These are phyloP conservation scores for Rhodotorula toruloides DNA, from an alignment of 768 basidiomycete species.

Conservation along the genomic window DNA sequence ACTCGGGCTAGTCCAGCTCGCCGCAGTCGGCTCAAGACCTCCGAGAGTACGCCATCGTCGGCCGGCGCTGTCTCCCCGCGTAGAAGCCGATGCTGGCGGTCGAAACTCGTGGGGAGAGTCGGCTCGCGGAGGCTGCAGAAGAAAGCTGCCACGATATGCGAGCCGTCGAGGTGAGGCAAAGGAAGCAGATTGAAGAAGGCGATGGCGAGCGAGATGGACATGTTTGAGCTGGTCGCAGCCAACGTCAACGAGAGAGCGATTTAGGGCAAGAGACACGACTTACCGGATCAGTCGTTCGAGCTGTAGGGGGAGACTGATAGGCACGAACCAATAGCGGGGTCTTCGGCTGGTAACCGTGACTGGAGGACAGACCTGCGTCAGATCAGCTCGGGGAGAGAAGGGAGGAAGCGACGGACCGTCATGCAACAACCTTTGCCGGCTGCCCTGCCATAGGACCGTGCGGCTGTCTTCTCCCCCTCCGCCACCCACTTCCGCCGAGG, in stretches of 20 bases:
- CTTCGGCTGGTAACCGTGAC: background rate
- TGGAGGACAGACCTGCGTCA: background rate
- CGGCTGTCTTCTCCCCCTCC: conserved; percentile 53
- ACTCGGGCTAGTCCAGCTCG: no score
- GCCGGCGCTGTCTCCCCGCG: no score
- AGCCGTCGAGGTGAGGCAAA: conserved; percentile 27
- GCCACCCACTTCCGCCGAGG: conserved; percentile 64
- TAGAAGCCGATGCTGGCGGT: background rate
- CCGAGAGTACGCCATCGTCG: no score
- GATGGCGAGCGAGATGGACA: conserved; percentile 17
- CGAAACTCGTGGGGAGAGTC: background rate
- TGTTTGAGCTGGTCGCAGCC: background rate
- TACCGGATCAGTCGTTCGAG: background rate
- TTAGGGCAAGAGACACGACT: background rate
- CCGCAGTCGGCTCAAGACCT: no score
- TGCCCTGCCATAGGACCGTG: conserved; percentile 61
- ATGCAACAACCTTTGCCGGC: conserved; percentile 52
- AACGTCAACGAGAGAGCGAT: background rate
- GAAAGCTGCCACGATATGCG: conserved; percentile 16
- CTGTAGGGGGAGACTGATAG: conserved; percentile 53
- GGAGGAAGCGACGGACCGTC: conserved; percentile 59
- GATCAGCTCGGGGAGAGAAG: background rate
- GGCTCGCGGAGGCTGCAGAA: background rate
- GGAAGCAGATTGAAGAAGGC: conserved; percentile 33
- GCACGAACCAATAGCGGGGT: conserved; percentile 49